Base-by-base conservation (phyloP, 805 yeast species). In the Yarrowia sp. region DNA sequence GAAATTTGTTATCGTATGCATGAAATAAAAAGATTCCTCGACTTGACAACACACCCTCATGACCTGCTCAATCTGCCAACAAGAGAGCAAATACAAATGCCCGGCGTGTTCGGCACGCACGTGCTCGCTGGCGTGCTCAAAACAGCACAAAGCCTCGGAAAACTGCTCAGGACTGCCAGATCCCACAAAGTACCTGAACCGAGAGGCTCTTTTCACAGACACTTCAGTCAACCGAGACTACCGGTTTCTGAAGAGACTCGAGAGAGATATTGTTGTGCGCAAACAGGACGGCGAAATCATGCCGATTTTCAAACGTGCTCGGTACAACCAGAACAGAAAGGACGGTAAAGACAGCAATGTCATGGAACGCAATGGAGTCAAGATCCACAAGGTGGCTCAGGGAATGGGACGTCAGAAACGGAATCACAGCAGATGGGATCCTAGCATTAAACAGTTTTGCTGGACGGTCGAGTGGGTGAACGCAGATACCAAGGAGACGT, bases 401-500 rank as follows among this genome's bases (percentile, higher is more conserved):
- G 97, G 95, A 0, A 90, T 92, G 96, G 83, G 87, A 16, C 78
- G 97, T 58, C 81, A 90, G 2, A 74, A 75, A 5, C 76, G 81
- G 69, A 92, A 92, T 75, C 88, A 86, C 72, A 84, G 92, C 0
- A 87, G 87, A 3, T 90, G 86, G 83, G 93, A 91, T 75, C 85
- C 86, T 75, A 83, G 83, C 70, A 78, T 82, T 70, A 85, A 87
- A 65, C 76, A 83, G 8, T 91, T 84, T 75, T 84, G 84, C 16
- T 92, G 97, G 97, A 88, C 96, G 0, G 78, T 92, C 0, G 97
- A 92, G 75, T 89, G 92, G 90, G 75, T 85, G 0, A 70, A 87
- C 10, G 55, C 58, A 1, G 76, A 84, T 4, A 77, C 76, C 14
- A 74, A 75, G 12, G 72, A 75, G 4, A 78, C 75, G 1, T 7